Evolutionary conservation across 2,329 filamentous ascomycete species (phyloP).

Genomic region (Exserohilum rostratum): DNA sequence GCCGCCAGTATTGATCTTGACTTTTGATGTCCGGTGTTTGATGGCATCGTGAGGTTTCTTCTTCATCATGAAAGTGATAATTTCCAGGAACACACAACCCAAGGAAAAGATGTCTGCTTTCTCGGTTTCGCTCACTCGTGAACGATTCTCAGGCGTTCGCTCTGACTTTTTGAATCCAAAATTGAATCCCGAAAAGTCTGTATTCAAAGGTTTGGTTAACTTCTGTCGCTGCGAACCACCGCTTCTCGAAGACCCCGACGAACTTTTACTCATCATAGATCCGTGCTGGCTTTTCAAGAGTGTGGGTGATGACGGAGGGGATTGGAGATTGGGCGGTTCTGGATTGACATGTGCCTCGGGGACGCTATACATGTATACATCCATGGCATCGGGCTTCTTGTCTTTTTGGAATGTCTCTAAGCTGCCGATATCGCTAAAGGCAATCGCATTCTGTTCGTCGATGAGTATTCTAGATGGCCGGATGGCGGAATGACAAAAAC

Average conservation of each 20-base stretch:
- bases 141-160: constrained; percentile 34
- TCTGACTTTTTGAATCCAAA: constrained; percentile 45
- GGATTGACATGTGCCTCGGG: constrained; percentile 61
- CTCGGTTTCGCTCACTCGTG: constrained; percentile 42
- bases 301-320: constrained; percentile 17
- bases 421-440: constrained; percentile 66
- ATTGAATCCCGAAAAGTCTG: constrained; percentile 46
- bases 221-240: constrained; percentile 43
- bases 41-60: constrained; percentile 70
- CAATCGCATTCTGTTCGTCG: constrained; percentile 68
- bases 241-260: constrained; percentile 42
- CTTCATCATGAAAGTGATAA: constrained; percentile 72
- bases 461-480: constrained; percentile 74
- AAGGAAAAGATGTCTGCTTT: constrained; percentile 74
- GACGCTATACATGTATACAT: constrained; percentile 74
- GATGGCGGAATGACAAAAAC: constrained; percentile 70
- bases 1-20: constrained; percentile 56
- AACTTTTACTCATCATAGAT: constrained; percentile 46
- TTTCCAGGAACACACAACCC: constrained; percentile 74
- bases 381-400: constrained; percentile 66
- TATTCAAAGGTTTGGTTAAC: constrained; percentile 41
- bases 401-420: constrained; percentile 58
- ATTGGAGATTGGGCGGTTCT: constrained; percentile 21
- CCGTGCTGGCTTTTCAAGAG: constrained; percentile 31
- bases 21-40: constrained; percentile 69